Percentiles rank a stretch among this genome's conserved stretches.
phyloP scores from a whole-genome alignment of 768 basidiomycete species.

The Lactarius tabidus region DNA sequence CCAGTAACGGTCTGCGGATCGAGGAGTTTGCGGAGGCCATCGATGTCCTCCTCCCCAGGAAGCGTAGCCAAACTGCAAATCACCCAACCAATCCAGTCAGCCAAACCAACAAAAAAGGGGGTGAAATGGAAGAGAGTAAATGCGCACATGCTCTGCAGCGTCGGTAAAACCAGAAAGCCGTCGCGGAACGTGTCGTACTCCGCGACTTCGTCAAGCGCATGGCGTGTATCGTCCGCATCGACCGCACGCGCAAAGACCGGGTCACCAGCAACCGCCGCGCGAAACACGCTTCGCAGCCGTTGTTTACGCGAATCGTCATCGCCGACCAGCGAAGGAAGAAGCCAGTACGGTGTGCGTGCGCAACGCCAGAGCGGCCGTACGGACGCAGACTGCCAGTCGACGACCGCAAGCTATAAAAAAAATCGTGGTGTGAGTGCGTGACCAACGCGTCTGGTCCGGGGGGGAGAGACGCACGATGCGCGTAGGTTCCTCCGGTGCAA shows the following conservation, averaged over 20 bases:
- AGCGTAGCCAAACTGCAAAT: constrained; percentile 32
- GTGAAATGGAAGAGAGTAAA: not conserved
- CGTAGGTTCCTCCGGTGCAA: constrained; percentile 30
- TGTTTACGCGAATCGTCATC: constrained; percentile 22
- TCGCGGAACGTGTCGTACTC: constrained; percentile 35
- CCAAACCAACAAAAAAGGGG: too few relatives aligned
- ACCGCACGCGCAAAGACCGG: constrained; percentile 31
- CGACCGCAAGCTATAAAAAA: constrained; percentile 27
- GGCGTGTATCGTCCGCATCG: constrained; percentile 32
- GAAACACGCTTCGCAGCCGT: constrained; percentile 29
- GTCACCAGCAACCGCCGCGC: constrained; percentile 26
- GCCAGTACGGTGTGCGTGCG: constrained; percentile 34
- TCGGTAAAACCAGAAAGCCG: constrained; percentile 35
- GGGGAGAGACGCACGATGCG: constrained; percentile 28
- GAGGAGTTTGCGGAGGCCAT: constrained; percentile 31
- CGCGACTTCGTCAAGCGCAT: constrained; percentile 34
- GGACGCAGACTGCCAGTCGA: constrained; percentile 32
- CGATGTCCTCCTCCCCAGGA: constrained; percentile 34
- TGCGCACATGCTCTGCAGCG: constrained; percentile 36
- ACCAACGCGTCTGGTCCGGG: not conserved
- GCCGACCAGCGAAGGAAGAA: constrained; percentile 28
- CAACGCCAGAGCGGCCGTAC: constrained; percentile 35
- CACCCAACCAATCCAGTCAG: not conserved
- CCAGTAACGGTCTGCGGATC: constrained; percentile 33
- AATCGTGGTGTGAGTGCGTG: not conserved